Percentiles rank a stretch among this genome's conserved stretches.
Conservation (phyloP, 2,329 filamentous ascomycete species). For the Xylariales sp. region DNA sequence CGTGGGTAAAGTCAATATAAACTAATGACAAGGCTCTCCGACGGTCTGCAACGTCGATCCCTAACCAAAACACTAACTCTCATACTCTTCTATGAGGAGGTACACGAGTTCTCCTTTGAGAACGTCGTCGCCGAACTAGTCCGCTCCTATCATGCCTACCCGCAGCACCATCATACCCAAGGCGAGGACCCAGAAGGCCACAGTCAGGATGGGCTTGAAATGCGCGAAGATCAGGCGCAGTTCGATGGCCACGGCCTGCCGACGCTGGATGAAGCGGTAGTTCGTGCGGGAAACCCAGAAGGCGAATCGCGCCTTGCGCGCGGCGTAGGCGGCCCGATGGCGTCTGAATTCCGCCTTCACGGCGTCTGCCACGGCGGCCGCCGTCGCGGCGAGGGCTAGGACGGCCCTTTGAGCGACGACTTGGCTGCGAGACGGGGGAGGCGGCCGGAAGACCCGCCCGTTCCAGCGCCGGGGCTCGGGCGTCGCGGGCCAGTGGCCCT, state of each 20-base stretch:
- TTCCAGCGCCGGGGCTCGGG: conserved; percentile 5
- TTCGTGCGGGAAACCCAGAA: not conserved
- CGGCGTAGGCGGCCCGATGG: not conserved
- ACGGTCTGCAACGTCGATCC: not conserved
- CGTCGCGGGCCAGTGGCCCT: not conserved
- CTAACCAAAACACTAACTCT: not conserved
- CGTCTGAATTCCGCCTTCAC: not conserved
- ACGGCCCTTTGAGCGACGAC: too few relatives aligned
- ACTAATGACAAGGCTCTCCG: not conserved
- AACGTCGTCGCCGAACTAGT: not conserved
- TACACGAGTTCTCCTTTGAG: not conserved
- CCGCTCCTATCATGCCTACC: not conserved
- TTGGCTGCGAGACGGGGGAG: too few relatives aligned
- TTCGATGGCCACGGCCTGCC: not conserved
- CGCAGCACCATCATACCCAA: not conserved
- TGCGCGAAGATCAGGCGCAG: not conserved
- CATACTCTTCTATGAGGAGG: not conserved
- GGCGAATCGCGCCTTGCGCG: not conserved
- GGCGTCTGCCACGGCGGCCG: not conserved
- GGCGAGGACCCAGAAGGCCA: not conserved
- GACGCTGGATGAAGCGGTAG: not conserved
- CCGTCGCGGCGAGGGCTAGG: not conserved
- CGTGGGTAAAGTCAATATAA: not conserved
- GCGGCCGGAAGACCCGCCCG: not conserved
- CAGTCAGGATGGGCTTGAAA: not conserved